A percentile compares a stretch with the other conserved stretches of the same genome.
phyloP scores from a whole-genome alignment of 768 basidiomycete species.

The Mrakia gelida region DNA sequence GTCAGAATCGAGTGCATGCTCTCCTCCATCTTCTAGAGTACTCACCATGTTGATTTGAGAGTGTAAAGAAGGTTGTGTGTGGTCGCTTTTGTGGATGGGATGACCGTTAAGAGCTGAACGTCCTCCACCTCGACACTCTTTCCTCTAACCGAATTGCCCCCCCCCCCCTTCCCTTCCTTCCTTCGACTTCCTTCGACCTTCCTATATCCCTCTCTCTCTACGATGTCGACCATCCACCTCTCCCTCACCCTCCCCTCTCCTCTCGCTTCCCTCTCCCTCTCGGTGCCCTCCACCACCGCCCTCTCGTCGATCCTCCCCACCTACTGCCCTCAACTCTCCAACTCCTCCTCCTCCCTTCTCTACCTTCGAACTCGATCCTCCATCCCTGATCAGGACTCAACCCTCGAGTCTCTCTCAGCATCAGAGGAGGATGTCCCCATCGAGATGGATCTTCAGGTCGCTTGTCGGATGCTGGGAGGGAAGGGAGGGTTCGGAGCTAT shows the following conservation, averaged over 20 bases:
- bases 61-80: background rate
- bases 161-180: background rate
- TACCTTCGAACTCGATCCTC: constrained; percentile 26
- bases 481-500: constrained; percentile 98
- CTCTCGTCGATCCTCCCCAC: constrained; percentile 17
- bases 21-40: background rate
- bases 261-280: constrained; percentile 10
- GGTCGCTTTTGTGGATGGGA: background rate
- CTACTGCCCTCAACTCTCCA: constrained; percentile 7
- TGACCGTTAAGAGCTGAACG: background rate
- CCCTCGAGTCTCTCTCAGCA: background rate
- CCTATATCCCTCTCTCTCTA: background rate
- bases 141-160: background rate
- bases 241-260: constrained; percentile 27
- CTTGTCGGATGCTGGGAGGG: constrained; percentile 66
- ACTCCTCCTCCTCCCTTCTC: constrained; percentile 9
- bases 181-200: background rate
- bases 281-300: constrained; percentile 3
- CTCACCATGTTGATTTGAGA: constrained; percentile 5
- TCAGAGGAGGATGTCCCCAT: background rate
- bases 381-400: background rate
- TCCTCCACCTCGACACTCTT: background rate
- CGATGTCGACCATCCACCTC: constrained; percentile 14
- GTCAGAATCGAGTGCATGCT: background rate
- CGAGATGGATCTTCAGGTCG: constrained; percentile 18